phyloP scores from a whole-genome alignment of 208 protist species.

The Porcisia hertigi region DNA sequence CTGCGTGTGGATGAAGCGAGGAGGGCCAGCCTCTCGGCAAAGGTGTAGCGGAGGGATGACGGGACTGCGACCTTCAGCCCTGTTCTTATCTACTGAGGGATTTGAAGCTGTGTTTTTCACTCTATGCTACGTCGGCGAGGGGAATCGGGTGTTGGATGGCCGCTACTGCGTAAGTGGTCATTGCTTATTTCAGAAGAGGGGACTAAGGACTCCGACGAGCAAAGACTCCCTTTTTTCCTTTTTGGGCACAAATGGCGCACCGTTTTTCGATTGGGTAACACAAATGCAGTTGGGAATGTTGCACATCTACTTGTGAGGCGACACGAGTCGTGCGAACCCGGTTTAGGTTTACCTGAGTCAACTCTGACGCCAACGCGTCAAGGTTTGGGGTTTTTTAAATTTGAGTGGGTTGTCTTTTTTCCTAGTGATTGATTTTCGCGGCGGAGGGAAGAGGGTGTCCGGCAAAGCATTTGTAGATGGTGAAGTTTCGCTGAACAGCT shows the following conservation, averaged over 20 bases:
- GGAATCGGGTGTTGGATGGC: conserved; percentile 23
- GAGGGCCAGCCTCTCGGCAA: conserved; percentile 2
- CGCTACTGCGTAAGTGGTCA: conserved; percentile 30
- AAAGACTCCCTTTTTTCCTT: conserved; percentile 33
- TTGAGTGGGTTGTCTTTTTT: conserved; percentile 56
- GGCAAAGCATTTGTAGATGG: conserved; percentile 15
- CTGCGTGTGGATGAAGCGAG: conserved; percentile 5
- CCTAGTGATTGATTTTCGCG: conserved; percentile 46
- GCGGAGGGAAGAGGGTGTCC: conserved; percentile 27
- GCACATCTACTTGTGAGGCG: conserved; percentile 48
- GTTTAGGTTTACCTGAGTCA: conserved; percentile 41
- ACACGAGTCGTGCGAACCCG: conserved; percentile 36
- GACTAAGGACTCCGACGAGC: conserved; percentile 46
- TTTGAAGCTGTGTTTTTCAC: conserved; percentile 62
- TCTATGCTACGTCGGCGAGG: conserved; percentile 39
- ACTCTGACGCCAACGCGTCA: conserved; percentile 34
- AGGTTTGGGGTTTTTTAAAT: conserved; percentile 38
- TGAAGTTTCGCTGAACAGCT: conserved; percentile 25
- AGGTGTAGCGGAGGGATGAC: conserved; percentile 26
- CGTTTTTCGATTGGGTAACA: conserved; percentile 60
- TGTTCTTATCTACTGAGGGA: conserved; percentile 46
- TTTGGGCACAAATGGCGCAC: conserved; percentile 41
- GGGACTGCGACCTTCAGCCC: conserved; percentile 29
- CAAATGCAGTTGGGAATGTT: conserved; percentile 39
- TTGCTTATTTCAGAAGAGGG: conserved; percentile 33